Base-by-base conservation (phyloP, 2,329 filamentous ascomycete species). In the Stemphylium vesicarium region DNA sequence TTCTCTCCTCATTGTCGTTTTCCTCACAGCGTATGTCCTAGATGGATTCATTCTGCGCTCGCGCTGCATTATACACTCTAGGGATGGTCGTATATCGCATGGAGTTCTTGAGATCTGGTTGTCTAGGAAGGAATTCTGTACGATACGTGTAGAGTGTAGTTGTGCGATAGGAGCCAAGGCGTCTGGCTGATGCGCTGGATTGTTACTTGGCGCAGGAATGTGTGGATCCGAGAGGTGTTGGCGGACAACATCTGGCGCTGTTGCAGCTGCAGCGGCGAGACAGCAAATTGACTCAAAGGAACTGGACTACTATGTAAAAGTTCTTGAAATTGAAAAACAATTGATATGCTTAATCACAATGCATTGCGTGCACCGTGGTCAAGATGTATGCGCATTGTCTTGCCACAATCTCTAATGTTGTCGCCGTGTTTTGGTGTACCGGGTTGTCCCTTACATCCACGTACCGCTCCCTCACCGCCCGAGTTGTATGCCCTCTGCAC, bases 311-410 rank as follows among this genome's bases (percentile, higher is more conserved):
- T 59, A 64, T 60, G 67, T 53, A 67, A 69, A 70, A 69, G 68
- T 64, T 56, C 50, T 45, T 63, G 45, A 65, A 70, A 69, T 69
- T 68, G 62, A 66, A 69, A 68, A 69, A 69, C 65, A 69, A 39
- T 67, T 67, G 26, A 69, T 69, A 69, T 48, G 22, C 47, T 48
- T 49, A 8, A 50, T 1, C 33, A 33, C n/a, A 37, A 22, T 3
- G 26, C 15, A 18, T 22, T 33, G 18, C 5, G 13, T 8, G 4
- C 4, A 11, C 12, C 8, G 36, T 20, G 7, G 26, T 10, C 10
- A 31, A 13, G 4, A 7, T 32, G 36, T 32, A 24, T 18, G 37
- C 43, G 22, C 37, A 38, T 16, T 36, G 20, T 16, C 26, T 31
- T 22, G 32, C 36, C n/a, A 33, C 26, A n/a, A 33, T 50, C 29